phyloP scores from a whole-genome alignment of 345 rosid species.

The Gossypium stocksii region DNA sequence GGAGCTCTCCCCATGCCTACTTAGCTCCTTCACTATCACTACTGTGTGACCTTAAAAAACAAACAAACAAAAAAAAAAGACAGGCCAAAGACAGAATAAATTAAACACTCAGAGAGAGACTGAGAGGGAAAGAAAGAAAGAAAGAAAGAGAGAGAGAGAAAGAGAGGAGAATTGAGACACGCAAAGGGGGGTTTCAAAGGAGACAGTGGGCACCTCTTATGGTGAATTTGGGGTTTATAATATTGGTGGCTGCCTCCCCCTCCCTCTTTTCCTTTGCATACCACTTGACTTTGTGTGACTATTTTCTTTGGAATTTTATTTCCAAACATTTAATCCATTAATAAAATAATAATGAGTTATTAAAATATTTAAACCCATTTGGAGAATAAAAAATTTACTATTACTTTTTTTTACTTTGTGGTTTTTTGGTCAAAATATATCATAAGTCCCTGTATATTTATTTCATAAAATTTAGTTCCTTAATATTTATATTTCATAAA shows the following conservation, averaged over 20 bases:
- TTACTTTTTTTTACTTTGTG: too few relatives aligned
- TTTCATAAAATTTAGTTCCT: too few relatives aligned
- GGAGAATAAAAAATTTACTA: too few relatives aligned
- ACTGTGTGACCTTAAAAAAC: neutral
- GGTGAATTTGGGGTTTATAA: slow-evolving; percentile 11
- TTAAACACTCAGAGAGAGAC: neutral
- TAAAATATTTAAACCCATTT: too few relatives aligned
- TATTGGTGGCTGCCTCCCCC: slow-evolving; percentile 7
- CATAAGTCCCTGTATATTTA: too few relatives aligned
- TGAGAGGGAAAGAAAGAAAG: neutral
- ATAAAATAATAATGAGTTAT: too few relatives aligned
- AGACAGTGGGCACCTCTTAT: slow-evolving; percentile 14
- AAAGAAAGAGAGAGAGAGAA: neutral
- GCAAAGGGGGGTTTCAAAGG: neutral
- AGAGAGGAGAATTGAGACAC: slow-evolving; percentile 18
- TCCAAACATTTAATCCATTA: too few relatives aligned
- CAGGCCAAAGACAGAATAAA: neutral
- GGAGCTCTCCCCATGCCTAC: slow-evolving; percentile 56
- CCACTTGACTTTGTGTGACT: slow-evolving; percentile 10
- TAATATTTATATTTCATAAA: too few relatives aligned
- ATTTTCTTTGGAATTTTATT: neutral
- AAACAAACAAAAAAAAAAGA: neutral
- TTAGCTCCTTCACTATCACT: neutral
- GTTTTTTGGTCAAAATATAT: too few relatives aligned
- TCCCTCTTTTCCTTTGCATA: neutral